A percentile compares a stretch with the other conserved stretches of the same genome.
Evolutionary conservation across 2,329 filamentous ascomycete species (phyloP).

Genomic region (Alternaria dauci): DNA sequence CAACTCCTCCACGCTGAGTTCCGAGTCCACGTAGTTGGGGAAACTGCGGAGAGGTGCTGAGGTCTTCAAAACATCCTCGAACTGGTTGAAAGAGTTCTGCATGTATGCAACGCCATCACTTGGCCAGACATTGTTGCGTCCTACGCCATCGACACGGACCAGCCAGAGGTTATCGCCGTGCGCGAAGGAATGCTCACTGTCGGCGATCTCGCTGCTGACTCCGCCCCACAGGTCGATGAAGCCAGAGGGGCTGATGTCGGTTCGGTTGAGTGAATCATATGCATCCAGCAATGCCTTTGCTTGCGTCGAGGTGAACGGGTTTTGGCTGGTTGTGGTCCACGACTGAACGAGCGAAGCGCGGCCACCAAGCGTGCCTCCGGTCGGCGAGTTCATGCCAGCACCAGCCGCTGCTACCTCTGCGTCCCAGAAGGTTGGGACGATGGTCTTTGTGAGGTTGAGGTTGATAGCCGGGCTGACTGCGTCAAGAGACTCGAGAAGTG

Average conservation of each 20-base stretch:
- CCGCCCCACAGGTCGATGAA: constrained; percentile 33
- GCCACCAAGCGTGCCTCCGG: constrained; percentile 24
- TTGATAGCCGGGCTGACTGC: constrained; percentile 8
- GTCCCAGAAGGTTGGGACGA: constrained; percentile 27
- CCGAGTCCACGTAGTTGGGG: constrained; percentile 29
- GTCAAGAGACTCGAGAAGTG: constrained; percentile 18
- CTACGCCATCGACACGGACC: constrained; percentile 29
- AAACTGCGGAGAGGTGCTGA: constrained; percentile 25
- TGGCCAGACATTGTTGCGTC: constrained; percentile 17
- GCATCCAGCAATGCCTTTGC: constrained; percentile 19
- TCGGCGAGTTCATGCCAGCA: constrained; percentile 21
- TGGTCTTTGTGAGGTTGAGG: constrained; percentile 19
- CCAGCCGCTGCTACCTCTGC: constrained; percentile 17
- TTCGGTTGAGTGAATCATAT: constrained; percentile 22
- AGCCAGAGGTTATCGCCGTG: constrained; percentile 34
- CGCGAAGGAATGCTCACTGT: constrained; percentile 22
- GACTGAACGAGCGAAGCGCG: constrained; percentile 27
- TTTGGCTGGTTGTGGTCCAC: constrained; percentile 20
- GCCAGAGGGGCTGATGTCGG: constrained; percentile 20
- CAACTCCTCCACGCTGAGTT: constrained; percentile 24
- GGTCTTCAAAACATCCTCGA: constrained; percentile 20
- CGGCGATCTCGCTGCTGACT: constrained; percentile 18
- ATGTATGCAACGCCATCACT: constrained; percentile 30
- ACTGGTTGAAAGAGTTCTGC: constrained; percentile 26
- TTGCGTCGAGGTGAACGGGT: constrained; percentile 17